These are phyloP conservation scores for Coemansia sp. DNA, from an alignment of 192 early-diverging fungal species.

Conservation along the genomic window DNA sequence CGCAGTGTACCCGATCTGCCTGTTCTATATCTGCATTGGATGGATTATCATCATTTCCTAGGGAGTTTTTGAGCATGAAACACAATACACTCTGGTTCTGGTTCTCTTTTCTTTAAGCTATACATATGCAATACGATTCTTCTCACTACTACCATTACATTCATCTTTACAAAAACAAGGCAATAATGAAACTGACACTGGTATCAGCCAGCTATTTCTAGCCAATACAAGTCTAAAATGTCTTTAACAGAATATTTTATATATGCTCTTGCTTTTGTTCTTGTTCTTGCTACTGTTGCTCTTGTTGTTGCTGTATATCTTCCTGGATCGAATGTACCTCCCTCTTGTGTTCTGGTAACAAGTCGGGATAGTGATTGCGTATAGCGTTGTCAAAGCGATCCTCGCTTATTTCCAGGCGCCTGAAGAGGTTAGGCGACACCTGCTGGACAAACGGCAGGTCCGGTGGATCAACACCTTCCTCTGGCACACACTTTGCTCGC, in stretches of 20 bases:
- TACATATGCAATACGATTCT: background rate
- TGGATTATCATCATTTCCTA: conserved; percentile 89
- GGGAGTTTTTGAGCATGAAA: background rate
- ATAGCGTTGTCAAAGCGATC: conserved; percentile 32
- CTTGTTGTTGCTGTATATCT: background rate
- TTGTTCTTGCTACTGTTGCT: background rate
- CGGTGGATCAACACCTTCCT: conserved; percentile 11
- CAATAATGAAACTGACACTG: no score
- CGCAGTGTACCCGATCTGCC: conserved; percentile 90
- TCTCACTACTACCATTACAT: no score
- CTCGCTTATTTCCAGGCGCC: conserved; percentile 33
- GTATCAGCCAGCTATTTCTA: no score
- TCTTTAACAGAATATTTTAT: background rate
- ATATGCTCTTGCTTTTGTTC: background rate
- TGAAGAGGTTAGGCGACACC: conserved; percentile 16
- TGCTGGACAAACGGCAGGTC: conserved; percentile 37
- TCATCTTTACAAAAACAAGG: no score
- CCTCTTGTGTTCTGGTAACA: conserved; percentile 18
- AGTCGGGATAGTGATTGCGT: conserved; percentile 24
- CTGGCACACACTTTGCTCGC: conserved; percentile 19
- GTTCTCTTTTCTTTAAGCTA: background rate
- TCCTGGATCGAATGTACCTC: background rate
- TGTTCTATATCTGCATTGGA: conserved; percentile 94
- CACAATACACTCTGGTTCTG: background rate
- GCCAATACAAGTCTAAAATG: no score